Evolutionary conservation across 306 rosid species (phyloP).

Genomic region (Fragaria nilgerrensis): DNA sequence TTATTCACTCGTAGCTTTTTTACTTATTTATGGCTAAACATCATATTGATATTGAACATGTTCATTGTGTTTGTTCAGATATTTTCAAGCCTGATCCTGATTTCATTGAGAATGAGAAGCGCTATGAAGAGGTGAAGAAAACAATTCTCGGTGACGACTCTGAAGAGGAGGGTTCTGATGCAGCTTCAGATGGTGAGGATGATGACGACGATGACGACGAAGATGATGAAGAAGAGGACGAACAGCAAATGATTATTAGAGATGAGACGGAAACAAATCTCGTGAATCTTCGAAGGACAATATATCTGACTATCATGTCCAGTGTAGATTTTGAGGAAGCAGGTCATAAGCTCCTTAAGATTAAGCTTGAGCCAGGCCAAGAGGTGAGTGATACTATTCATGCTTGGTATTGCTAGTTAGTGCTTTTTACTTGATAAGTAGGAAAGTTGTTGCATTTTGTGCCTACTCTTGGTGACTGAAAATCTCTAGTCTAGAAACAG

Average conservation of each 20-base stretch:
- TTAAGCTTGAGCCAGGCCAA: slow-evolving; percentile 96
- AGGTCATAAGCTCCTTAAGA: slow-evolving; percentile 91
- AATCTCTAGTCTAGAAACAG: no score
- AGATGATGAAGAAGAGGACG: slow-evolving; percentile 63
- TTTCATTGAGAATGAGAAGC: slow-evolving; percentile 73
- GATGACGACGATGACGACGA: slow-evolving; percentile 35
- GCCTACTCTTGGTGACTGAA: background rate
- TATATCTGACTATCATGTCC: slow-evolving; percentile 91
- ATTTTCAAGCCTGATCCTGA: slow-evolving; percentile 74
- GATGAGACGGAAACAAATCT: slow-evolving; percentile 97
- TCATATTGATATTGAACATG: slow-evolving; percentile 2
- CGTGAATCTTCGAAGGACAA: slow-evolving; percentile 83
- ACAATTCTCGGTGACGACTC: slow-evolving; percentile 71
- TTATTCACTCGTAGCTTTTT: slow-evolving; percentile 14
- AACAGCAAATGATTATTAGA: slow-evolving; percentile 65
- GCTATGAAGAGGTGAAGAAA: slow-evolving; percentile 77
- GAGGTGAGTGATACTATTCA: slow-evolving; percentile 53
- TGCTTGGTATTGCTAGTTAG: slow-evolving; percentile 18
- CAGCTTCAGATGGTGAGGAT: slow-evolving; percentile 42
- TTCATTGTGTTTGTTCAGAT: slow-evolving; percentile 39
- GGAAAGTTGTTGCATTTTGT: background rate
- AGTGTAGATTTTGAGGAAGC: slow-evolving; percentile 99
- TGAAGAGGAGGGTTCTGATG: slow-evolving; percentile 66
- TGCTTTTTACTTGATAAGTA: background rate
- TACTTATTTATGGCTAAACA: slow-evolving; percentile 4